phyloP scores from a whole-genome alignment of 345 rosid genomes.

The Brassica incana region DNA sequence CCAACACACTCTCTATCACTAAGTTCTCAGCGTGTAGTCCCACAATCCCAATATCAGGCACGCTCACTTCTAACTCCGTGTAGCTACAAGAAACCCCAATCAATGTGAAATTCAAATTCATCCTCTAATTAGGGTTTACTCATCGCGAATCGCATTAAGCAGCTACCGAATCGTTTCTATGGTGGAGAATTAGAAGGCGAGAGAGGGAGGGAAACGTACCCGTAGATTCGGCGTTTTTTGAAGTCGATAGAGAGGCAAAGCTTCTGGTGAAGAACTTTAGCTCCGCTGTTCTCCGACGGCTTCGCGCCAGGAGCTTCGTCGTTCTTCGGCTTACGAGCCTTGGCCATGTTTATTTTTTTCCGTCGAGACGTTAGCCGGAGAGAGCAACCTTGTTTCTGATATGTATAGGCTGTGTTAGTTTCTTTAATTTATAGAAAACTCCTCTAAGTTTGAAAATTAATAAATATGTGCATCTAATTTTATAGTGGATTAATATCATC shows the following conservation, averaged over 20 bases:
- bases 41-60: constrained; percentile 90
- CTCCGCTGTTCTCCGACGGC: constrained; percentile 69
- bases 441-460: constrained; percentile 9
- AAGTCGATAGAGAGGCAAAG: constrained; percentile 85
- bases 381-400: constrained; percentile 13
- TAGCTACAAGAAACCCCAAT: constrained; percentile 44
- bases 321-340: constrained; percentile 79
- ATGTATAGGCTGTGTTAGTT: not conserved
- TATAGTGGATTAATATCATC: not conserved
- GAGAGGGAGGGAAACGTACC: constrained; percentile 48
- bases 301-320: constrained; percentile 64
- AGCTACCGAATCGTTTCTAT: not conserved
- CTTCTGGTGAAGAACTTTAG: constrained; percentile 89
- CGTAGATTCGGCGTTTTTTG: constrained; percentile 69
- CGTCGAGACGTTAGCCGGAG: constrained; percentile 13
- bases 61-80: constrained; percentile 87
- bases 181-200: constrained; percentile 10
- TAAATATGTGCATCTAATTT: not conserved
- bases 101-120: not conserved
- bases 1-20: constrained; percentile 80
- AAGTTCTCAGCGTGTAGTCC: constrained; percentile 93
- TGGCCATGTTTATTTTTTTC: constrained; percentile 60
- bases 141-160: constrained; percentile 8
- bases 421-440: constrained; percentile 1
- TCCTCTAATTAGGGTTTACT: constrained; percentile 14